These are phyloP conservation scores for Cornus kousa DNA, from an alignment of 148 eudicot species.

Conservation along the genomic window DNA sequence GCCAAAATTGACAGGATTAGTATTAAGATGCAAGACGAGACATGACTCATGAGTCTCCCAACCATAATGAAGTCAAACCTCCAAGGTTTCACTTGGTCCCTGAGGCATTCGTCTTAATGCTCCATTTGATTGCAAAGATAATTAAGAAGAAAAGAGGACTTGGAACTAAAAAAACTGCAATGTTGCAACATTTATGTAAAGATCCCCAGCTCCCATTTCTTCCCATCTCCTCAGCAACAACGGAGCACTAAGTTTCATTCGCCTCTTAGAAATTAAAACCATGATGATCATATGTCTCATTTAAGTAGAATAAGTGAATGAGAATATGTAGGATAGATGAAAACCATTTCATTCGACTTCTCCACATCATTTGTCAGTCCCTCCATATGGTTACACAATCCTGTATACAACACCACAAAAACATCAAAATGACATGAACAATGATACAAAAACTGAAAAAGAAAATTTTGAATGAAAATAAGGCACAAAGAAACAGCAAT, in stretches of 20 bases:
- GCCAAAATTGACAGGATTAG: neutral
- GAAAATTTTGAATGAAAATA: neutral
- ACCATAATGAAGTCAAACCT: neutral
- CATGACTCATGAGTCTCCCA: neutral
- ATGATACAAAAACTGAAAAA: neutral
- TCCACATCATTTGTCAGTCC: slow-evolving; percentile 74
- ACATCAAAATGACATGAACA: neutral
- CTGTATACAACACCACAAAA: slow-evolving; percentile 36
- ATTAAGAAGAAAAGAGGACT: neutral
- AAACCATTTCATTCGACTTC: slow-evolving; percentile 88
- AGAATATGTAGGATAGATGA: slow-evolving; percentile 2
- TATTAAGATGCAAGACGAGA: neutral
- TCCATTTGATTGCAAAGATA: neutral
- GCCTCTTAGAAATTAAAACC: no score
- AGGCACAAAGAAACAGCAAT: neutral
- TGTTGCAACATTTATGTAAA: neutral
- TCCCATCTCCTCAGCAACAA: neutral
- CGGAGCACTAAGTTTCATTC: slow-evolving; percentile 2
- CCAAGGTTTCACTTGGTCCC: neutral
- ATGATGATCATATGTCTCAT: neutral
- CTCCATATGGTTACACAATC: slow-evolving; percentile 72
- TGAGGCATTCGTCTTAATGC: neutral
- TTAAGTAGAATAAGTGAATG: slow-evolving; percentile 5
- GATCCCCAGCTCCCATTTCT: neutral
- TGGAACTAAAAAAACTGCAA: no score